Percentiles rank a stretch among this genome's conserved stretches.
Conservation (phyloP, 805 yeast species). For the Spathaspora sp. region DNA sequence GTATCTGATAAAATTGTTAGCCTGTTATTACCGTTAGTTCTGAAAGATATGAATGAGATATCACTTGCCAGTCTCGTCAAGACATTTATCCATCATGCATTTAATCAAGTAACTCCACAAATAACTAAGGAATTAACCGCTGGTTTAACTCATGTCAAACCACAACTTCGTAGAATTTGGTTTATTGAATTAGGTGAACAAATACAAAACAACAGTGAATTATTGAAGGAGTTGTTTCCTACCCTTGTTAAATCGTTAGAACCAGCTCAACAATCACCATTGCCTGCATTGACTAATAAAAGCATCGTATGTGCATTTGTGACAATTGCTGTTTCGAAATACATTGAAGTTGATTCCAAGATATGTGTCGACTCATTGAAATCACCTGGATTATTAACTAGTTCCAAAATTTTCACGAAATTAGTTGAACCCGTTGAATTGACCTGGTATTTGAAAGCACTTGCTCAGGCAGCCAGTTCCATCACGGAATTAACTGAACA, state of each 20-base stretch:
- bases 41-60: conserved; percentile 74
- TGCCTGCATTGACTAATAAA: conserved; percentile 49
- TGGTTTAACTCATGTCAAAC: conserved; percentile 67
- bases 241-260: conserved; percentile 23
- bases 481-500: conserved; percentile 12
- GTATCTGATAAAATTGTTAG: conserved; percentile 30
- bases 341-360: conserved; percentile 10
- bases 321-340: conserved; percentile 20
- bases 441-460: conserved; percentile 49
- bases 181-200: conserved; percentile 43
- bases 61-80: conserved; percentile 49
- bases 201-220: conserved; percentile 12
- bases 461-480: conserved; percentile 19
- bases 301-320: conserved; percentile 55
- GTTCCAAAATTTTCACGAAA: conserved; percentile 48
- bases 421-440: conserved; percentile 43
- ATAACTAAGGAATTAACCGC: conserved; percentile 34
- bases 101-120: conserved; percentile 14
- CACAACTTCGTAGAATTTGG: conserved; percentile 68
- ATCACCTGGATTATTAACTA: conserved; percentile 47
- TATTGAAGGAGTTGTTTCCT: conserved; percentile 15
- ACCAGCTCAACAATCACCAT: conserved; percentile 50
- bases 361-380: conserved; percentile 23
- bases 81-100: conserved; percentile 43
- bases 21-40: conserved; percentile 47